Conservation (phyloP, 306 rosid genomes). For the Castanospermum australe region DNA sequence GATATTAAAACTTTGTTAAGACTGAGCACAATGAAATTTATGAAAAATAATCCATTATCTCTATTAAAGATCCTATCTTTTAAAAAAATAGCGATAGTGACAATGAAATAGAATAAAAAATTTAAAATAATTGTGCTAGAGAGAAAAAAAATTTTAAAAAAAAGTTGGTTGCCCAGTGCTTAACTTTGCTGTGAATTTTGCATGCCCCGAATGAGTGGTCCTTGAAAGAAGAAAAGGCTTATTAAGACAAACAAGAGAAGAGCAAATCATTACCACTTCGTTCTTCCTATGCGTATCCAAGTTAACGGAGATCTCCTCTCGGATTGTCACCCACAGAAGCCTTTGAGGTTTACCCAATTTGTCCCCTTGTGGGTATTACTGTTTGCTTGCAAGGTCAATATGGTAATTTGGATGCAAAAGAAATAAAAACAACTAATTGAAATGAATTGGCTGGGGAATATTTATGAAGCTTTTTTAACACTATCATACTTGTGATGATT, state of each 20-base stretch:
- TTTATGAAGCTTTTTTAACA: background rate
- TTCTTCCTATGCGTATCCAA: background rate
- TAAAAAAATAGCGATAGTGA: no score
- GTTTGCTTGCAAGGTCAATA: background rate
- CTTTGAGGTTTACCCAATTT: background rate
- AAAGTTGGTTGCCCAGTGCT: constrained; percentile 25
- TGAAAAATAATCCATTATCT: no score
- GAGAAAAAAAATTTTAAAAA: no score
- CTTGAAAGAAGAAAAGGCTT: constrained; percentile 3
- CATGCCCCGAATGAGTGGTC: constrained; percentile 20
- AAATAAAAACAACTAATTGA: no score
- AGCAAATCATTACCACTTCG: background rate
- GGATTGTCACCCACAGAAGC: background rate
- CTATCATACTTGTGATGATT: background rate
- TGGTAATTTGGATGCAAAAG: background rate
- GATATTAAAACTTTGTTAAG: no score
- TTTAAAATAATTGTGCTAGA: no score
- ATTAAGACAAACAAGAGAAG: background rate
- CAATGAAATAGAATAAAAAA: no score
- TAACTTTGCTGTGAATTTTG: constrained; percentile 37
- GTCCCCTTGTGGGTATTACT: background rate
- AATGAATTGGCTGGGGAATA: background rate
- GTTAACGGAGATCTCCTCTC: background rate
- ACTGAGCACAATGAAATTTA: no score
- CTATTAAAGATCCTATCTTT: no score